Percentiles rank a stretch among this genome's conserved stretches.
These are phyloP conservation scores for Podospora conica DNA, from an alignment of 495 filamentous ascomycete genomes.

Conservation along the genomic window DNA sequence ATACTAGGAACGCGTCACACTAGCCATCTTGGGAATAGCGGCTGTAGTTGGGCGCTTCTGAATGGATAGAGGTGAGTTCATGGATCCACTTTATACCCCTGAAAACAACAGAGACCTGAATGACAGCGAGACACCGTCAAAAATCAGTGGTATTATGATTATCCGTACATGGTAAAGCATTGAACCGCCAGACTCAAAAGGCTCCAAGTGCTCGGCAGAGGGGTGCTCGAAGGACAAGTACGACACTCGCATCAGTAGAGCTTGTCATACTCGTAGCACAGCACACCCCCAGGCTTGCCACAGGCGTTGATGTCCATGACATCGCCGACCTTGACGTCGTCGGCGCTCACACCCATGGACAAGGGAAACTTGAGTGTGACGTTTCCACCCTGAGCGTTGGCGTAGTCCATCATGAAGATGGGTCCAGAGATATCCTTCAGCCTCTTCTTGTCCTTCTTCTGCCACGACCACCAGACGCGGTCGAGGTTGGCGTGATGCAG, in stretches of 20 bases:
- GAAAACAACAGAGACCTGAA: not conserved
- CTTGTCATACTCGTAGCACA: slow-evolving; percentile 39
- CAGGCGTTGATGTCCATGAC: slow-evolving; percentile 34
- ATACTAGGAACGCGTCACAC: not conserved
- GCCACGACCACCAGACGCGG: slow-evolving; percentile 35
- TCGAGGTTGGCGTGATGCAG: slow-evolving; percentile 41
- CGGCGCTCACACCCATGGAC: slow-evolving; percentile 26
- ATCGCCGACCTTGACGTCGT: slow-evolving; percentile 27
- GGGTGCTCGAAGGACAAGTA: not conserved
- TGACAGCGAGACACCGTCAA: too few species aligned
- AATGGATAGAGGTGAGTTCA: not conserved
- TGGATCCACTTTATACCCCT: not conserved
- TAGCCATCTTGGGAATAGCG: not conserved
- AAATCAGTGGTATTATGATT: too few species aligned
- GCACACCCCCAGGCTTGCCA: slow-evolving; percentile 15
- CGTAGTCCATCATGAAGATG: slow-evolving; percentile 18
- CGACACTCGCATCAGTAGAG: slow-evolving; percentile 9
- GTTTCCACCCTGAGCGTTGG: slow-evolving; percentile 21
- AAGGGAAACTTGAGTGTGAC: slow-evolving; percentile 30
- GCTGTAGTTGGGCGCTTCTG: not conserved
- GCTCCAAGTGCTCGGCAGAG: not conserved
- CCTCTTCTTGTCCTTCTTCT: slow-evolving; percentile 31
- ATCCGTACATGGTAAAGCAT: too few species aligned
- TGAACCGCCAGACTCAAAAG: too few species aligned
- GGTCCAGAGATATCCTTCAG: slow-evolving; percentile 35